Percentiles rank a stretch among this genome's conserved stretches.
Conservation (phyloP, 108 stramenopile genomes). For the Pseudonitzschia delicatissima region DNA sequence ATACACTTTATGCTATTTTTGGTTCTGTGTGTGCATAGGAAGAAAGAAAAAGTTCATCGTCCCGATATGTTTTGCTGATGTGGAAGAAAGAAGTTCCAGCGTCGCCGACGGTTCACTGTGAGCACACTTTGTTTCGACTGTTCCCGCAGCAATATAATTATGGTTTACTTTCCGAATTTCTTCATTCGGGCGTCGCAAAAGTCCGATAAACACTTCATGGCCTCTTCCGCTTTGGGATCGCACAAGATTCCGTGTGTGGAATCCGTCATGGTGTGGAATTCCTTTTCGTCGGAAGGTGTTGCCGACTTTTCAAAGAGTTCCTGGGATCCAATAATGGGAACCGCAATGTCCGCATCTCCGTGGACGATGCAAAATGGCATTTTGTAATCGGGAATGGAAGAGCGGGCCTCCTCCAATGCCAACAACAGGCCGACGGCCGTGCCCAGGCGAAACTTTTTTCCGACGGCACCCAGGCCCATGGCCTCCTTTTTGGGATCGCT, state of each 20-base stretch:
- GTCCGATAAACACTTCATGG: slow-evolving; percentile 19
- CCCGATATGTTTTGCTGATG: no score
- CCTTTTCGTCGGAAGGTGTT: slow-evolving; percentile 23
- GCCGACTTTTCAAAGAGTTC: slow-evolving; percentile 28
- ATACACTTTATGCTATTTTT: no score
- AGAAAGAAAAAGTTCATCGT: no score
- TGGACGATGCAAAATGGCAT: slow-evolving; percentile 50
- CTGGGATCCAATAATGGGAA: slow-evolving; percentile 44
- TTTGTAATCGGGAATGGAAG: slow-evolving; percentile 37
- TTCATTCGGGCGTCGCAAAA: slow-evolving; percentile 34
- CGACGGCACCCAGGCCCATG: slow-evolving; percentile 32
- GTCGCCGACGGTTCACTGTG: no score
- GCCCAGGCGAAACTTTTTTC: slow-evolving; percentile 45
- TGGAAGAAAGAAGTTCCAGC: no score
- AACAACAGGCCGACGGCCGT: slow-evolving; percentile 41
- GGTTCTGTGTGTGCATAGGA: no score
- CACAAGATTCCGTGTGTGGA: slow-evolving; percentile 42
- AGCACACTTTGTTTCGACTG: no score
- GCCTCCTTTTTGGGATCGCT: slow-evolving; percentile 13
- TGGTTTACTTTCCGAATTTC: no score
- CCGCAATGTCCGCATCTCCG: slow-evolving; percentile 46
- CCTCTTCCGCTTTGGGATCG: slow-evolving; percentile 43
- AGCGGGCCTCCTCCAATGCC: slow-evolving; percentile 38
- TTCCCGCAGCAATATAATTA: no score
- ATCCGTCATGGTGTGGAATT: slow-evolving; percentile 28